A percentile compares a stretch with the other conserved stretches of the same genome.
Evolutionary conservation across 2,329 filamentous ascomycete genomes (phyloP).

Genomic region (Teratosphaeriaceae sp.): DNA sequence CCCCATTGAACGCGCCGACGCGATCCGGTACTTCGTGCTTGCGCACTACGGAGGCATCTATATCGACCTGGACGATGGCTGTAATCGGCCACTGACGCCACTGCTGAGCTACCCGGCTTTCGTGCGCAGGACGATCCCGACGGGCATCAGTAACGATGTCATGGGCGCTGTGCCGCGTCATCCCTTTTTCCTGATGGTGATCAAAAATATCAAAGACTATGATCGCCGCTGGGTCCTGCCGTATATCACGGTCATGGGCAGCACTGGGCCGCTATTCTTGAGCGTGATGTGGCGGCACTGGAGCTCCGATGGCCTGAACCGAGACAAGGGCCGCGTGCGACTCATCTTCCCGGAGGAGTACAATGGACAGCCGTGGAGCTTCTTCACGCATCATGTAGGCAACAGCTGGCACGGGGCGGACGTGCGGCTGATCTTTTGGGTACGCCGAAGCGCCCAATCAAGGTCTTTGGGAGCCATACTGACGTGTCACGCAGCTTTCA

Average conservation of each 20-base stretch:
- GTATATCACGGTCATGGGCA: slow-evolving; percentile 76
- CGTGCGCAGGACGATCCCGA: slow-evolving; percentile 65
- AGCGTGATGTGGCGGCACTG: slow-evolving; percentile 72
- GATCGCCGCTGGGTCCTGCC: slow-evolving; percentile 62
- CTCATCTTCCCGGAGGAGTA: slow-evolving; percentile 66
- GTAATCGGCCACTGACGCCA: slow-evolving; percentile 57
- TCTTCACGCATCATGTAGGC: slow-evolving; percentile 61
- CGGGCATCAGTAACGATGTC: slow-evolving; percentile 73
- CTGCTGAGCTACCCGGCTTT: slow-evolving; percentile 64
- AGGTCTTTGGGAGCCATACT: no score
- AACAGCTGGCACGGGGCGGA: slow-evolving; percentile 61
- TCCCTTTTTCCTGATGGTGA: slow-evolving; percentile 65
- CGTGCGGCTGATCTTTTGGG: slow-evolving; percentile 59
- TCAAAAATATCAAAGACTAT: slow-evolving; percentile 61
- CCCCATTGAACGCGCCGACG: slow-evolving; percentile 70
- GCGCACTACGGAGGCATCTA: slow-evolving; percentile 74
- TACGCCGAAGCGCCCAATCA: slow-evolving; percentile 28
- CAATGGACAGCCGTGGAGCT: slow-evolving; percentile 61
- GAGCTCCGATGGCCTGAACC: slow-evolving; percentile 44
- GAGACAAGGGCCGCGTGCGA: slow-evolving; percentile 48
- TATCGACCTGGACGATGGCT: slow-evolving; percentile 69
- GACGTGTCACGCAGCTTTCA: slow-evolving; percentile 27
- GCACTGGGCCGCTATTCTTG: slow-evolving; percentile 68
- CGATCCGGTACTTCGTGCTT: slow-evolving; percentile 71
- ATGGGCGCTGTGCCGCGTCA: slow-evolving; percentile 71